Percentiles rank a stretch among this genome's conserved stretches.
These are phyloP conservation scores for Cryptococcus sp. DNA, from an alignment of 1,284 basidiomycete species.

Conservation along the genomic window DNA sequence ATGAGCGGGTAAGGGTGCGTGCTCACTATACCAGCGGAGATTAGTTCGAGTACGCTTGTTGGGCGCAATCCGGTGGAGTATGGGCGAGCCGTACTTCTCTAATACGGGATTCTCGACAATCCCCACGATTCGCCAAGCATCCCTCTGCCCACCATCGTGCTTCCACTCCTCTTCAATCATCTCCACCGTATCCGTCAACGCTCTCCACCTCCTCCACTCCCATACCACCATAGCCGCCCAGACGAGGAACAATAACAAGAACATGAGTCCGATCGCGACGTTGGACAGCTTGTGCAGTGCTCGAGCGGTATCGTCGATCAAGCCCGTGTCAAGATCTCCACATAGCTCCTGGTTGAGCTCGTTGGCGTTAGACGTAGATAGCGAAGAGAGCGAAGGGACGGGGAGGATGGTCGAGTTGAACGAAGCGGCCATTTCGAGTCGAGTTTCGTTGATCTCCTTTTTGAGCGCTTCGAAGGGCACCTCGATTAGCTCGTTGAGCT, in stretches of 20 bases:
- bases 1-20: background rate
- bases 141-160: slow-evolving; percentile 13
- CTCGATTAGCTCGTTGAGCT: slow-evolving; percentile 66
- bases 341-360: slow-evolving; percentile 52
- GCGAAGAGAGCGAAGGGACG: slow-evolving; percentile 51
- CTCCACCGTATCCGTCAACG: slow-evolving; percentile 33
- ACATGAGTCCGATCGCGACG: slow-evolving; percentile 67
- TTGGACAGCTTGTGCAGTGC: slow-evolving; percentile 70
- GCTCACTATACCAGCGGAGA: slow-evolving; percentile 45
- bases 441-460: slow-evolving; percentile 78
- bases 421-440: slow-evolving; percentile 55
- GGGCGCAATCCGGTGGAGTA: slow-evolving; percentile 20
- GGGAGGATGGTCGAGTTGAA: slow-evolving; percentile 68
- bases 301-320: slow-evolving; percentile 72
- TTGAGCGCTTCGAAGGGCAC: slow-evolving; percentile 80
- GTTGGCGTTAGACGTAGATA: slow-evolving; percentile 19
- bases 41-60: slow-evolving; percentile 29
- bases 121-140: slow-evolving; percentile 40
- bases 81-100: slow-evolving; percentile 29
- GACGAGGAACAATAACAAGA: slow-evolving; percentile 38
- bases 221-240: slow-evolving; percentile 40
- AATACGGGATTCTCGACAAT: slow-evolving; percentile 44
- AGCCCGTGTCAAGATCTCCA: slow-evolving; percentile 65
- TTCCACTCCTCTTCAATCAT: slow-evolving; percentile 33
- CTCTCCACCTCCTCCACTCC: slow-evolving; percentile 44